A percentile compares a stretch with the other conserved stretches of the same genome.
These are phyloP conservation scores for Fusarium ramigenum DNA, from an alignment of 2,329 filamentous ascomycete species.

Conservation along the genomic window DNA sequence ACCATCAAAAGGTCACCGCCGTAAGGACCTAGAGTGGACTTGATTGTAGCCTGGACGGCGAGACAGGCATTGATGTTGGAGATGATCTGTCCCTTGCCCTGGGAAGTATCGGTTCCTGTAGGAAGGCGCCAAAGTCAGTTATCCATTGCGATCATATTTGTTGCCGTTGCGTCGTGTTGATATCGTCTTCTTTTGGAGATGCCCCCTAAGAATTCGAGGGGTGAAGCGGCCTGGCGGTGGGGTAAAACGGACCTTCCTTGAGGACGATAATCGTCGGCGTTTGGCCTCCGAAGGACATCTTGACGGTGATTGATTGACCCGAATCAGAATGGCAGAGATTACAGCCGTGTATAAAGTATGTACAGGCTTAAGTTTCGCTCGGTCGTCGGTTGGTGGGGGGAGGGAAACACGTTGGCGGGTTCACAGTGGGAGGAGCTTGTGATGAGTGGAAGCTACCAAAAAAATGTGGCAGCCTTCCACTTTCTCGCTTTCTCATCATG, in stretches of 20 bases:
- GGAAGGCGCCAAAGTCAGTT: conserved; percentile 29
- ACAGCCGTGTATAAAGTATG: conserved; percentile 16
- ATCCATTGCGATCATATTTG: conserved; percentile 8
- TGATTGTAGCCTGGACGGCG: conserved; percentile 94
- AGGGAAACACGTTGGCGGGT: conserved; percentile 40
- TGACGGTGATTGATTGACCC: conserved; percentile 40
- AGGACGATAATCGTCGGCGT: conserved; percentile 98
- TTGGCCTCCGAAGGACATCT: conserved; percentile 96
- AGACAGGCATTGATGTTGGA: conserved; percentile 99
- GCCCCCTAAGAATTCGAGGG: conserved; percentile 35
- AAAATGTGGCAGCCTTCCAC: conserved; percentile 58
- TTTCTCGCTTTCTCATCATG: conserved; percentile 39
- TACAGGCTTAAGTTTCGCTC: conserved; percentile 20
- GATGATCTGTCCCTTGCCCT: conserved; percentile 95
- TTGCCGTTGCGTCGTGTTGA: background rate
- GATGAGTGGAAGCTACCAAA: conserved; percentile 56
- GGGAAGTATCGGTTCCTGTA: conserved; percentile 93
- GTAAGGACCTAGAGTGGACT: conserved; percentile 94
- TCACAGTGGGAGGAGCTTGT: conserved; percentile 47
- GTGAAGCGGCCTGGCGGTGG: conserved; percentile 48
- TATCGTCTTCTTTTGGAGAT: conserved; percentile 10
- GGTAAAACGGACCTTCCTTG: conserved; percentile 82
- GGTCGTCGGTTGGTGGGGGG: conserved; percentile 23
- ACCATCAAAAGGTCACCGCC: conserved; percentile 96
- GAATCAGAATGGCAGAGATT: conserved; percentile 12